phyloP scores from a whole-genome alignment of 2,329 filamentous ascomycete species.

The Fusarium musae region DNA sequence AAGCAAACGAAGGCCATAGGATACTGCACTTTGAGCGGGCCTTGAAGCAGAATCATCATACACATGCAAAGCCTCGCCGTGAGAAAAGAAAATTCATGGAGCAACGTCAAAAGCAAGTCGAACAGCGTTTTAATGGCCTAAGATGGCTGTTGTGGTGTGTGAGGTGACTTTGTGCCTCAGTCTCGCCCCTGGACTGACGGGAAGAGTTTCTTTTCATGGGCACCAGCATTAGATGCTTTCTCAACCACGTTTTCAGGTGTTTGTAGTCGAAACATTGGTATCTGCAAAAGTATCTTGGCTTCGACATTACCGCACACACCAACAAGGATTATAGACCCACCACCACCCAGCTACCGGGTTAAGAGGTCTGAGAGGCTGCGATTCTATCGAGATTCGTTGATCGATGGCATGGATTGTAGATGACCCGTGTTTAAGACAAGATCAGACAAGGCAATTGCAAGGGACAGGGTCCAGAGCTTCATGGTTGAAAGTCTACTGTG shows the following conservation, averaged over 20 bases:
- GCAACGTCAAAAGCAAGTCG: background rate
- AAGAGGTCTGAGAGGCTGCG: background rate
- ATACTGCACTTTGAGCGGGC: constrained; percentile 11
- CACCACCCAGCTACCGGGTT: constrained; percentile 25
- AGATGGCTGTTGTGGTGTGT: background rate
- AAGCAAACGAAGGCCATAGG: constrained; percentile 14
- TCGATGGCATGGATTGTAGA: constrained; percentile 16
- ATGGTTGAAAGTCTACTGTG: background rate
- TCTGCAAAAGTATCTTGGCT: constrained; percentile 10
- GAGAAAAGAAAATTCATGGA: constrained; percentile 1
- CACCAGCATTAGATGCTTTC: constrained; percentile 16
- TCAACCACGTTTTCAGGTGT: constrained; percentile 24
- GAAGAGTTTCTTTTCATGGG: background rate
- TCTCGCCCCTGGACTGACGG: background rate
- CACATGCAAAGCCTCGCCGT: background rate
- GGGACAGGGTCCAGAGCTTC: background rate
- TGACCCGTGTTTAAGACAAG: background rate
- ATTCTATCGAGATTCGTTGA: background rate
- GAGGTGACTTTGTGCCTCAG: background rate
- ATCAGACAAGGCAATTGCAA: constrained; percentile 18
- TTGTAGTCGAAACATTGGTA: constrained; percentile 30
- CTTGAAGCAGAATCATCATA: background rate
- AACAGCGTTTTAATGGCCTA: background rate
- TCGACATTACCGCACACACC: constrained; percentile 6
- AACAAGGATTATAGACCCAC: constrained; percentile 1